A percentile compares a stretch with the other conserved stretches of the same genome.
phyloP scores from a whole-genome alignment of 2,329 filamentous ascomycete genomes.

The Boeremia exigua region DNA sequence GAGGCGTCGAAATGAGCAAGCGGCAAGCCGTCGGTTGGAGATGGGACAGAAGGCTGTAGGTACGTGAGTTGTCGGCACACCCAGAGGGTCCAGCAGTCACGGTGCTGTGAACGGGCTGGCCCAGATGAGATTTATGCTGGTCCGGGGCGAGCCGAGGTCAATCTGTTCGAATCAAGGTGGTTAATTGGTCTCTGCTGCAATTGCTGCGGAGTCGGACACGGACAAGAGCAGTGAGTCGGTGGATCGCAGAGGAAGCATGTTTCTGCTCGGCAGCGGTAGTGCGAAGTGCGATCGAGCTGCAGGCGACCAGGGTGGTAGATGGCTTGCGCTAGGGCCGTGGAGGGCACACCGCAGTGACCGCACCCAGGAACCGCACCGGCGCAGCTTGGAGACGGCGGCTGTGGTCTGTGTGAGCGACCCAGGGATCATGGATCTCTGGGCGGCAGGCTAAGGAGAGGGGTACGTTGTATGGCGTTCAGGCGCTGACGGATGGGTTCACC shows the following conservation, averaged over 20 bases:
- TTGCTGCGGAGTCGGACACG: slow-evolving; percentile 34
- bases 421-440: slow-evolving; percentile 28
- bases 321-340: slow-evolving; percentile 40
- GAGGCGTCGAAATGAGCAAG: slow-evolving; percentile 33
- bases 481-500: slow-evolving; percentile 20
- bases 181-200: slow-evolving; percentile 36
- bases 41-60: slow-evolving; percentile 37
- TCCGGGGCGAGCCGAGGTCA: slow-evolving; percentile 25
- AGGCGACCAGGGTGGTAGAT: slow-evolving; percentile 30
- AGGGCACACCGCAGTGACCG: slow-evolving; percentile 33
- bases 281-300: slow-evolving; percentile 35
- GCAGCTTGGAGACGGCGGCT: slow-evolving; percentile 36
- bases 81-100: slow-evolving; percentile 28
- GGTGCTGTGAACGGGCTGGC: slow-evolving; percentile 30
- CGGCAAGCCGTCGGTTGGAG: slow-evolving; percentile 30
- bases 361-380: slow-evolving; percentile 24
- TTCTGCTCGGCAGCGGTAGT: slow-evolving; percentile 38
- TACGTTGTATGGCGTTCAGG: slow-evolving; percentile 26
- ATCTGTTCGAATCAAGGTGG: slow-evolving; percentile 33
- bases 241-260: slow-evolving; percentile 37
- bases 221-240: slow-evolving; percentile 26
- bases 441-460: slow-evolving; percentile 30
- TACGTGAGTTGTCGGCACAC: slow-evolving; percentile 36
- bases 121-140: slow-evolving; percentile 24
- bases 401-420: slow-evolving; percentile 36